These are phyloP conservation scores for Nelumbo lutea DNA, from an alignment of 164 flowering plant genomes.

Conservation along the genomic window DNA sequence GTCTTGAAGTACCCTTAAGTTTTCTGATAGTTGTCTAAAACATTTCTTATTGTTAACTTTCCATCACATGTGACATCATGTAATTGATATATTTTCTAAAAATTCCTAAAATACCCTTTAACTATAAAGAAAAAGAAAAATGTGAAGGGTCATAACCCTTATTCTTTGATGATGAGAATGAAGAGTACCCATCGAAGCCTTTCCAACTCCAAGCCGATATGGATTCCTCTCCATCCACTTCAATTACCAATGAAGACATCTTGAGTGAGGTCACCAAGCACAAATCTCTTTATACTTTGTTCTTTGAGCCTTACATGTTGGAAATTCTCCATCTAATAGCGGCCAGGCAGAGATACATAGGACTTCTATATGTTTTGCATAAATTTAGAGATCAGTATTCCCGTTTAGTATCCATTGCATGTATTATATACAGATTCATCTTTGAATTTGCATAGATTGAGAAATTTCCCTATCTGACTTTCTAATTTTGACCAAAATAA, in stretches of 20 bases:
- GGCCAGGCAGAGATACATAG: conserved; percentile 68
- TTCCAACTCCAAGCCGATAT: conserved; percentile 49
- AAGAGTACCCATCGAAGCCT: conserved; percentile 78
- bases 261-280: conserved; percentile 37
- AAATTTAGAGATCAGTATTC: conserved; percentile 35
- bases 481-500: no score
- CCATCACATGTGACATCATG: no score
- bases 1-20: no score
- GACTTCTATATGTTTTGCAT: conserved; percentile 50
- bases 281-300: conserved; percentile 31
- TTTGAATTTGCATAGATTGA: no score
- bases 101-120: no score
- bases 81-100: no score
- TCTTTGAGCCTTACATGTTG: conserved; percentile 52
- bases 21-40: no score
- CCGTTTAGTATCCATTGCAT: conserved; percentile 56
- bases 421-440: conserved; percentile 30
- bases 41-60: no score
- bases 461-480: no score
- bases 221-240: conserved; percentile 1
- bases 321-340: conserved; percentile 74
- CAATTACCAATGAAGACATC: conserved; percentile 28
- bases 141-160: conserved; percentile 22
- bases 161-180: conserved; percentile 75
- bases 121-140: no score